These are phyloP conservation scores for Pyrenochaeta sp. DNA, from an alignment of 2,329 filamentous ascomycete species.

Conservation along the genomic window DNA sequence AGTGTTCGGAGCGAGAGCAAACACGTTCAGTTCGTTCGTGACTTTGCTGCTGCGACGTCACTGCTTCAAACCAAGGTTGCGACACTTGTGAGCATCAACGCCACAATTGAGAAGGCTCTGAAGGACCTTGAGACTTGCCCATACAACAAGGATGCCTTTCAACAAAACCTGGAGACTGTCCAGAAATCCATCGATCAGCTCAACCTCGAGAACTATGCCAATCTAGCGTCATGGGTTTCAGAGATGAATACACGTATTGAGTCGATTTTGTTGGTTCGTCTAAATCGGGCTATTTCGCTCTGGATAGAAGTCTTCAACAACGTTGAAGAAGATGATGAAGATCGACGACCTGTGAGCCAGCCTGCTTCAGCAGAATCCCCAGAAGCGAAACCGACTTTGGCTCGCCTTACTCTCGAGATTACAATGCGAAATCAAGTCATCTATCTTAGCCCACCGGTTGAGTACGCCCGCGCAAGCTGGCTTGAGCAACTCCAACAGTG, in stretches of 20 bases:
- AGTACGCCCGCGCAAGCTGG: slow-evolving; percentile 93
- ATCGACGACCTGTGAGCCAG: slow-evolving; percentile 36
- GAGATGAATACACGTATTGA: slow-evolving; percentile 89
- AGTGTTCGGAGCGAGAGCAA: slow-evolving; percentile 76
- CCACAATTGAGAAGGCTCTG: slow-evolving; percentile 82
- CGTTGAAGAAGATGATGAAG: slow-evolving; percentile 43
- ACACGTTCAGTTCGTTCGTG: slow-evolving; percentile 94
- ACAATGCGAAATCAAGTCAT: slow-evolving; percentile 99
- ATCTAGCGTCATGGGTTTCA: slow-evolving; percentile 88
- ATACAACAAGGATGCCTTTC: slow-evolving; percentile 83
- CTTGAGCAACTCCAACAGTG: slow-evolving; percentile 90
- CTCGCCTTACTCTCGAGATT: slow-evolving; percentile 84
- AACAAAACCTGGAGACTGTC: slow-evolving; percentile 80
- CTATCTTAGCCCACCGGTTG: slow-evolving; percentile 91
- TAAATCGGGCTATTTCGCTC: slow-evolving; percentile 82
- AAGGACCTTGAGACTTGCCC: slow-evolving; percentile 84
- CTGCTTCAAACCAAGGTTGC: slow-evolving; percentile 88
- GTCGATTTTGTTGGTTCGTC: slow-evolving; percentile 76
- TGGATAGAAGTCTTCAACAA: slow-evolving; percentile 87
- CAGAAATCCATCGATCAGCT: slow-evolving; percentile 95
- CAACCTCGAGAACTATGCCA: slow-evolving; percentile 95
- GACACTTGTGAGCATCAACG: slow-evolving; percentile 78
- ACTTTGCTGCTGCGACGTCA: slow-evolving; percentile 88
- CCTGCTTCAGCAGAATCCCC: slow-evolving; percentile 55
- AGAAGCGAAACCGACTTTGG: slow-evolving; percentile 67